A percentile compares a stretch with the other conserved stretches of the same genome.
These are phyloP conservation scores for Plantago elongata DNA, from an alignment of 257 asterid genomes.

Conservation along the genomic window DNA sequence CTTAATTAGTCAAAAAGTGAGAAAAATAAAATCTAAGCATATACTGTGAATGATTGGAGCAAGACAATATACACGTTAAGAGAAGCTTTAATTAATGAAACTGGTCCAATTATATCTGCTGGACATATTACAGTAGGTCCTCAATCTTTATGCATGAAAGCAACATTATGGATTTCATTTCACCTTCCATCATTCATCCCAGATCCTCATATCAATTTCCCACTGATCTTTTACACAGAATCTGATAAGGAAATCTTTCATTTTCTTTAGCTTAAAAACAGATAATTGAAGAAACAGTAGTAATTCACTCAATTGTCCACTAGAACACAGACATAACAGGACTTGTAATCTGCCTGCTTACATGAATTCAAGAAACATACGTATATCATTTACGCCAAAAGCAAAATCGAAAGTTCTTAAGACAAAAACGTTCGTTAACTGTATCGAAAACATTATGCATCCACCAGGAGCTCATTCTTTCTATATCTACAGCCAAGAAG, in stretches of 20 bases:
- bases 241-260: background rate
- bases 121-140: slow-evolving; percentile 15
- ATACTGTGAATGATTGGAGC: background rate
- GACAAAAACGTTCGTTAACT: background rate
- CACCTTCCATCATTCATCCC: background rate
- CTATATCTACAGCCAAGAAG: background rate
- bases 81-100: slow-evolving; percentile 7
- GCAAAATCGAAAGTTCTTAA: background rate
- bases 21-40: background rate
- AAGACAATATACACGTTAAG: background rate
- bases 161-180: slow-evolving; percentile 9
- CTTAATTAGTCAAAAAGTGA: no score
- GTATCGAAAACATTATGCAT: background rate
- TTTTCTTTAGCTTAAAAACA: background rate
- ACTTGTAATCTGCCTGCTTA: background rate
- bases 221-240: background rate
- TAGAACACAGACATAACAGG: slow-evolving; percentile 10
- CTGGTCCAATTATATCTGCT: slow-evolving; percentile 17
- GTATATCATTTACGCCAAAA: background rate
- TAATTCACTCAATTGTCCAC: no score
- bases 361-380: background rate
- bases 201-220: background rate
- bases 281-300: no score
- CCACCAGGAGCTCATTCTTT: background rate
- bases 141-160: slow-evolving; percentile 20